Percentiles rank a stretch among this genome's conserved stretches.
Evolutionary conservation across 2,329 filamentous ascomycete genomes (phyloP).

Genomic region (Cadophora sp.): DNA sequence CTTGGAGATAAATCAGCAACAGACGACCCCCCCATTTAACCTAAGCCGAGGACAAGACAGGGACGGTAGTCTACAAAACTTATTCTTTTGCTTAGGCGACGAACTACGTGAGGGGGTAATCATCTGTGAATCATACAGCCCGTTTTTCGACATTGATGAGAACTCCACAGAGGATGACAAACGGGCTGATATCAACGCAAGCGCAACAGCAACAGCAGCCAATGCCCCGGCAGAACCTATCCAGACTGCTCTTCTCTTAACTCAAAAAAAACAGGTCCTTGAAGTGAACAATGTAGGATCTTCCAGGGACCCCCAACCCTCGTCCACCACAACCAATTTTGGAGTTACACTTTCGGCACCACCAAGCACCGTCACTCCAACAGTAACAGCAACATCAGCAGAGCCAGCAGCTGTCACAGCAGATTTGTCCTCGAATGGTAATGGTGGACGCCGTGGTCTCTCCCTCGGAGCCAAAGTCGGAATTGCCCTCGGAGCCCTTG

Average conservation of each 20-base stretch:
- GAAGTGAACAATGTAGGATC: too few relatives aligned
- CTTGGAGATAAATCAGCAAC: too few relatives aligned
- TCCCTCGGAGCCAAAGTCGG: conserved; percentile 35
- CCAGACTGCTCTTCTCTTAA: too few relatives aligned
- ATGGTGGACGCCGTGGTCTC: conserved; percentile 21
- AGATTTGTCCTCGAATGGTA: background rate
- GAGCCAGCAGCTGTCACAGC: background rate
- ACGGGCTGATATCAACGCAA: too few relatives aligned
- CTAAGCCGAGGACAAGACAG: background rate
- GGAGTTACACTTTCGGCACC: too few relatives aligned
- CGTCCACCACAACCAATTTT: too few relatives aligned
- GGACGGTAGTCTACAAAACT: background rate
- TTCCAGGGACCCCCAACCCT: too few relatives aligned
- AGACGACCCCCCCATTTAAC: background rate
- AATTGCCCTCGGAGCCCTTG: conserved; percentile 36
- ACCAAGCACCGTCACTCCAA: too few relatives aligned
- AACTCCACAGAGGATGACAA: background rate
- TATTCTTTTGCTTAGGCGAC: conserved; percentile 22
- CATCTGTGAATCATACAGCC: conserved; percentile 19
- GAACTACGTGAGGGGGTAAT: background rate
- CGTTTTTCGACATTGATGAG: conserved; percentile 9
- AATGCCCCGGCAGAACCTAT: too few relatives aligned
- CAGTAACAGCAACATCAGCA: background rate
- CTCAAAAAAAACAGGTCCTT: too few relatives aligned
- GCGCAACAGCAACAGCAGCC: too few relatives aligned